Evolutionary conservation across 2,329 filamentous ascomycete species (phyloP).

Genomic region (Cladorrhinum sp.): DNA sequence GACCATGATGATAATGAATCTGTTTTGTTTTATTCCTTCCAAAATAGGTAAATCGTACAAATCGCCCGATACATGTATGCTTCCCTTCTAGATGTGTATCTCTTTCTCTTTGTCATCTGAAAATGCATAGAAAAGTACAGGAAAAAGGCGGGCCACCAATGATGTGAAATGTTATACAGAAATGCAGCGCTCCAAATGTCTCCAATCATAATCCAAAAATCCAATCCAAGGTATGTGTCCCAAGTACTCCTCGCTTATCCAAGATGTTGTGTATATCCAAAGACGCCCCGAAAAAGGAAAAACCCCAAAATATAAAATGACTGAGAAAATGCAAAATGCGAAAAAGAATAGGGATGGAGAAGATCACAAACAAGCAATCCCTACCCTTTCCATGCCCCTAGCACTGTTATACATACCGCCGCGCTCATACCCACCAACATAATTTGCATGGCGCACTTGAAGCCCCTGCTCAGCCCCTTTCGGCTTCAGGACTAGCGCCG

Average conservation of each 20-base stretch:
- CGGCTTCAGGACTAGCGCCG: slow-evolving; percentile 20
- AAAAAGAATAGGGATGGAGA: not conserved
- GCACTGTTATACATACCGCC: not conserved
- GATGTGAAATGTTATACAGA: not conserved
- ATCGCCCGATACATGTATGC: too few relatives aligned
- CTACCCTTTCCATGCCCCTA: not conserved
- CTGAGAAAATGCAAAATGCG: not conserved
- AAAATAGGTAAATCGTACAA: too few relatives aligned
- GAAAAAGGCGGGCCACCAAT: not conserved
- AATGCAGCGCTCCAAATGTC: not conserved
- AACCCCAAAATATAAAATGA: not conserved
- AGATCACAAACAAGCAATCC: not conserved
- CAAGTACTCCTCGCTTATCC: not conserved
- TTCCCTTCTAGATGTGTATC: too few relatives aligned
- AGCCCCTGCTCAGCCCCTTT: not conserved
- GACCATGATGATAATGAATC: too few relatives aligned
- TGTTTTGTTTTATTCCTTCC: too few relatives aligned
- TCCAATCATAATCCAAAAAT: not conserved
- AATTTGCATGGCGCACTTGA: not conserved
- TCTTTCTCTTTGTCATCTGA: not conserved
- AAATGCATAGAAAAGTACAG: not conserved
- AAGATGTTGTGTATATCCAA: not conserved
- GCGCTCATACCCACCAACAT: not conserved
- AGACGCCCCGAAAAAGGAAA: too few relatives aligned
- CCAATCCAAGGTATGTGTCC: not conserved